Percentiles rank a stretch among this genome's conserved stretches.
Conservation (phyloP, 2,329 filamentous ascomycete genomes). For the Alternaria arborescens region DNA sequence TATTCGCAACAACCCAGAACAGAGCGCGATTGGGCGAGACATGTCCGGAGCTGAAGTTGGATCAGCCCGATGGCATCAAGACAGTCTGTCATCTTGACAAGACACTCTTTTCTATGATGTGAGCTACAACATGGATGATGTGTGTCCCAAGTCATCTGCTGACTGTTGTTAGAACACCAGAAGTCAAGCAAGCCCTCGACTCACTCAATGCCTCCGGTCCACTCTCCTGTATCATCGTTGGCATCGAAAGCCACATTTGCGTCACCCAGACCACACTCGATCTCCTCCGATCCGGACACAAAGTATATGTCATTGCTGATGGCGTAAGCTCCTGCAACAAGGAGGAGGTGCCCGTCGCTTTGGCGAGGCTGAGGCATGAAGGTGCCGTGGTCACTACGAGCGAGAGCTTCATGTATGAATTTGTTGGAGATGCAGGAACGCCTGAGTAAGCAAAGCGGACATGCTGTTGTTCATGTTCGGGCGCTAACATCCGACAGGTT, state of each 20-base stretch:
- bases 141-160: not conserved
- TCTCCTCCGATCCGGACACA: conserved; percentile 75
- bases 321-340: conserved; percentile 87
- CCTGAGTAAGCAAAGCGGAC: conserved; percentile 55
- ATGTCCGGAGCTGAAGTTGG: conserved; percentile 72
- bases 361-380: conserved; percentile 76
- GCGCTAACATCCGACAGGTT: conserved; percentile 59
- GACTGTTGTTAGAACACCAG: conserved; percentile 60
- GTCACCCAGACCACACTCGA: conserved; percentile 88
- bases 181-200: conserved; percentile 62
- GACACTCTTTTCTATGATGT: conserved; percentile 86
- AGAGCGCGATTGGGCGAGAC: conserved; percentile 79
- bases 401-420: conserved; percentile 90
- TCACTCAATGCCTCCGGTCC: conserved; percentile 42
- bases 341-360: conserved; percentile 80
- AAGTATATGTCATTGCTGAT: conserved; percentile 87
- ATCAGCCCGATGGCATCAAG: conserved; percentile 59
- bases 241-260: conserved; percentile 94
- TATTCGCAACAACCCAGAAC: conserved; percentile 88
- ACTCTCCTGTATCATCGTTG: conserved; percentile 74
- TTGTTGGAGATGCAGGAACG: conserved; percentile 80
- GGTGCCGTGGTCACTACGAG: conserved; percentile 84
- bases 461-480: not conserved
- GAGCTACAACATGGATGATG: conserved; percentile 1
- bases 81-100: conserved; percentile 77